A percentile compares a stretch with the other conserved stretches of the same genome.
These are phyloP conservation scores for Dictyophora rubrovolvata DNA, from an alignment of 768 basidiomycete genomes.

Conservation along the genomic window DNA sequence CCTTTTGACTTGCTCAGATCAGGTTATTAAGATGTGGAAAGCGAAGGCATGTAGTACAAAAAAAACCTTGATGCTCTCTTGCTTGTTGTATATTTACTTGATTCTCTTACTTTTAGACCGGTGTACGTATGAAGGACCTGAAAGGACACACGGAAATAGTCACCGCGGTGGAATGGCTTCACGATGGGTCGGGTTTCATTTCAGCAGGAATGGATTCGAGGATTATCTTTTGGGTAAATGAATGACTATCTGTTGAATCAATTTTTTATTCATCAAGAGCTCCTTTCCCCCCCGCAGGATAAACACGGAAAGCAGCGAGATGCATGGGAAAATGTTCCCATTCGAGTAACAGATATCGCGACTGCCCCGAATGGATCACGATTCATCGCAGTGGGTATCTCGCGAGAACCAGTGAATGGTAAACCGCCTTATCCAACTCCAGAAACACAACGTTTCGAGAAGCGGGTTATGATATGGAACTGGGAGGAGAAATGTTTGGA, in stretches of 20 bases:
- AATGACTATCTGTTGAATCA: conserved; percentile 3
- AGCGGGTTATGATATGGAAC: conserved; percentile 71
- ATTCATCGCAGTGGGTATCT: conserved; percentile 79
- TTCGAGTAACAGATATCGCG: conserved; percentile 81
- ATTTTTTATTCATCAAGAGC: conserved; percentile 9
- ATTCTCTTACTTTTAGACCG: conserved; percentile 41
- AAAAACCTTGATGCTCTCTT: background rate
- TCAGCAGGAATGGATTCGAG: conserved; percentile 81
- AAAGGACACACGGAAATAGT: conserved; percentile 74
- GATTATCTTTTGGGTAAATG: conserved; percentile 71
- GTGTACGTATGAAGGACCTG: conserved; percentile 54
- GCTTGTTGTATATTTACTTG: conserved; percentile 5
- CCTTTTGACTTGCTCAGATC: conserved; percentile 76
- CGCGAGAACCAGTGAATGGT: conserved; percentile 18
- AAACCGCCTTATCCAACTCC: background rate
- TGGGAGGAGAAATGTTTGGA: conserved; percentile 56
- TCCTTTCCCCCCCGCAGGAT: conserved; percentile 37
- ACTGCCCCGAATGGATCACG: conserved; percentile 77
- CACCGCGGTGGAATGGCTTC: conserved; percentile 78
- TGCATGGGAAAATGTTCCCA: conserved; percentile 56
- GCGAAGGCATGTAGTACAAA: conserved; percentile 49
- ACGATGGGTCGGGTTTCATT: conserved; percentile 82
- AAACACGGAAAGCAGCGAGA: conserved; percentile 62
- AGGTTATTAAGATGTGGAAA: conserved; percentile 83
- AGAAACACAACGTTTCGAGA: conserved; percentile 29